Evolutionary conservation across 768 basidiomycete species (phyloP), one percentile per base, ranked within the genome.

Genomic region (Mycena vitilis): DNA sequence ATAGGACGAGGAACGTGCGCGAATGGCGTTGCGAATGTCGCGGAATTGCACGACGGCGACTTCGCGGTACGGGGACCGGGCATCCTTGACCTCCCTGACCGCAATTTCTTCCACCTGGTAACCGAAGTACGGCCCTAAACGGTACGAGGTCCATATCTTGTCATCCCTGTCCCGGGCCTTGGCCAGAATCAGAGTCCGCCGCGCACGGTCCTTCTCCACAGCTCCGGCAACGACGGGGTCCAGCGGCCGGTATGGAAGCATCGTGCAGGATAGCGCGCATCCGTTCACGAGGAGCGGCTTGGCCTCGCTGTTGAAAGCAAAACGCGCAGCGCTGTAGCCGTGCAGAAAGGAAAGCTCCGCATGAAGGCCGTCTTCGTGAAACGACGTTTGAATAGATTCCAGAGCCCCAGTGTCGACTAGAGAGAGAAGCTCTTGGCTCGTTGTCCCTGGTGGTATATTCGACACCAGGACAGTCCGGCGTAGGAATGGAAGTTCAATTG

Each of bases 161-260:
- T 10, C 57, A 22, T 2, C 0, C 7, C 64, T n/a, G 5, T 52
- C 64, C 13, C 15, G 16, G 6, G 38, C 16, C 10, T 58, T 65
- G 30, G n/a, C 60, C 15, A 66, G 40, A 1, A 53, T 11, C 15
- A 66, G 58, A 9, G 30, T 34, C 7, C 65, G 51, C 9, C 59
- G 25, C 7, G 65, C 65, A 16, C 45, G 20, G 11, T 66, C 58
- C 11, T 23, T 30, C 4, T 20, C 45, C 12, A 60, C 59, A 13
- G 65, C 65, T 2, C 2, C 10, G 1, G 59, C 65, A 4, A 66
- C 37, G 12, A 49, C 42, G 1, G 65, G 59, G n/a, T 66, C 10
- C 36, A 66, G 15, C 10, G 65, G 59, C 18, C 37, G 36, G 23
- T 55, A 56, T 4, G 65, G 59, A 1, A 55, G 58, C 65, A 52